Evolutionary conservation across 345 rosid genomes (phyloP), one percentile per base, ranked within the genome.

Genomic region (Gossypium sturtianum): DNA sequence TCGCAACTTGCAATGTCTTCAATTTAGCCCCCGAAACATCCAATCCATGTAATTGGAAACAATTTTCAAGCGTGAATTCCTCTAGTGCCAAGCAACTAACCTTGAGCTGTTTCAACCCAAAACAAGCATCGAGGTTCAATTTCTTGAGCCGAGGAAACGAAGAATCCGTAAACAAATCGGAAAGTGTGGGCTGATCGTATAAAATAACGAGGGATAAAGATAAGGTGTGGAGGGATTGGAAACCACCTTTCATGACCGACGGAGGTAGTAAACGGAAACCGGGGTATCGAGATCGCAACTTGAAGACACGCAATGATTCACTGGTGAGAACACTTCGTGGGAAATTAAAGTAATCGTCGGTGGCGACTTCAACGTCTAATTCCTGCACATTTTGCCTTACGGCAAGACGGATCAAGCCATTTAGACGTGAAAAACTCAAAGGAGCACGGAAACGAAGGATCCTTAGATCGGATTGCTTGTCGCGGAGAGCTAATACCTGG

Each of bases 191-290:
- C 29, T 88, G 90, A 74, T 76, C 79, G 71, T 85, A 45, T 4
- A 86, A 72, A 72, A 82, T 83, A 62, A 87, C 83, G 0, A 84
- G 87, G 6, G 92, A 87, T 16, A 91, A 86, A 22, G 89, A 84
- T 63, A 88, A 77, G 4, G 88, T 80, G 70, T 75, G 76, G 25
- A 89, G 92, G 1, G 84, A 86, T 16, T 75, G 86, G 71, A 92
- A 91, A 66, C 97, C 91, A 10, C 78, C 83, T 15, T 41, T 61
- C 83, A 90, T 77, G 2, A 87, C 76, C 4, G 89, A 84, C 1
- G 84, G 79, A 15, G 90, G 89, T 47, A 93, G 97, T 20, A 94
- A 80, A 20, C 98, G 67, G 78, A 92, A 92, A 1, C 97, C 98
- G 0, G 89, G 96, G 66, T 79, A 74, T 41, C 77, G 76, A 4